Conservation (phyloP, 192 early-diverging fungal species). For the Backusella circina region DNA sequence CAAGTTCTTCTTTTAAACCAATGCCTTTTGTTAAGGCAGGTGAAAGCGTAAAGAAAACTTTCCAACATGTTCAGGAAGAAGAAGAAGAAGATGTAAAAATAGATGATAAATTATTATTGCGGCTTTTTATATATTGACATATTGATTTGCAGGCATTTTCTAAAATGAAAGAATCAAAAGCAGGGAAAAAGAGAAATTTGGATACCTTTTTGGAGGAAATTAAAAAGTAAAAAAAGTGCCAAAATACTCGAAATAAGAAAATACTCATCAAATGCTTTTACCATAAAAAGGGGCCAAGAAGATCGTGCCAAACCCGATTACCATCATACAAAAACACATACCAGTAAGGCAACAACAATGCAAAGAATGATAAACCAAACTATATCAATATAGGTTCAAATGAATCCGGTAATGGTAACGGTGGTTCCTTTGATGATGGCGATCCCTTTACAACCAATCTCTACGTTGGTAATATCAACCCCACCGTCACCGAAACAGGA, state of each 20-base stretch:
- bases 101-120: not conserved
- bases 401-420: not conserved
- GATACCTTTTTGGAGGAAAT: slow-evolving; percentile 84
- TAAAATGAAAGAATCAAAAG: slow-evolving; percentile 37
- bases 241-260: not conserved
- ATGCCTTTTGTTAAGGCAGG: slow-evolving; percentile 37
- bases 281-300: slow-evolving; percentile 52
- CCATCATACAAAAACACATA: slow-evolving; percentile 35
- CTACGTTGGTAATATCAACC: slow-evolving; percentile 78
- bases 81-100: slow-evolving; percentile 25
- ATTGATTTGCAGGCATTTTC: not conserved
- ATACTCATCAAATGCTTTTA: not conserved
- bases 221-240: slow-evolving; percentile 46
- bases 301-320: slow-evolving; percentile 48
- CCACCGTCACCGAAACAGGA: slow-evolving; percentile 62
- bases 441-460: slow-evolving; percentile 81
- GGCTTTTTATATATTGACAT: not conserved
- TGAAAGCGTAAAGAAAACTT: not conserved
- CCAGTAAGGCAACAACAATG: not conserved
- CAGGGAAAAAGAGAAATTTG: slow-evolving; percentile 72
- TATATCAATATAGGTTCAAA: not conserved
- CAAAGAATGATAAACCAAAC: not conserved
- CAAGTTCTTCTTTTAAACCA: slow-evolving; percentile 15
- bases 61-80: slow-evolving; percentile 4
- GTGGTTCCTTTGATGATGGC: slow-evolving; percentile 68